Conservation (phyloP, 306 rosid genomes). For the Medicago arabica region DNA sequence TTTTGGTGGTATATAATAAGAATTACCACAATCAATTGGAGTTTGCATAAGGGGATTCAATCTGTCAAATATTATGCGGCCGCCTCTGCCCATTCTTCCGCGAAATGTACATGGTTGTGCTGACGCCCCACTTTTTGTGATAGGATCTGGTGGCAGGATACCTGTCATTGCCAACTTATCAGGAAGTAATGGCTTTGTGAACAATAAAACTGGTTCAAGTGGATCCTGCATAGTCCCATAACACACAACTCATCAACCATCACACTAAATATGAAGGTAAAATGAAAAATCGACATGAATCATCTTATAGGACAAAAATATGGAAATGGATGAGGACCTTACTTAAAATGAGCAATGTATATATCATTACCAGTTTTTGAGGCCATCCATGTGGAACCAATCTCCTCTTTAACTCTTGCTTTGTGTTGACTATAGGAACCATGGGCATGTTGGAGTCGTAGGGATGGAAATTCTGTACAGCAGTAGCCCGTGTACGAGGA, state of each 20-base stretch:
- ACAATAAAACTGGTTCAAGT: constrained; percentile 85
- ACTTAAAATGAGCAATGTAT: background rate
- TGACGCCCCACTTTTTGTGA: constrained; percentile 59
- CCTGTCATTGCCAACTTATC: constrained; percentile 91
- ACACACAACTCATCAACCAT: constrained; percentile 36
- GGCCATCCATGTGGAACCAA: constrained; percentile 87
- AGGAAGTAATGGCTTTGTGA: constrained; percentile 85
- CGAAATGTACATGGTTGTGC: constrained; percentile 63
- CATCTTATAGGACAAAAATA: background rate
- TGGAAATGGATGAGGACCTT: background rate
- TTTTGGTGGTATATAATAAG: constrained; percentile 81
- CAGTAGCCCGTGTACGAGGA: constrained; percentile 59
- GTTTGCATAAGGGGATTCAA: constrained; percentile 92
- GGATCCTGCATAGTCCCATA: constrained; percentile 82
- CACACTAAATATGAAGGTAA: background rate
- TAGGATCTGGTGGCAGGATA: constrained; percentile 72
- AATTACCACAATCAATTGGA: constrained; percentile 78
- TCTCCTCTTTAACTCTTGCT: constrained; percentile 78
- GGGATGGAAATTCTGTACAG: constrained; percentile 52
- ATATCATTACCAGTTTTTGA: constrained; percentile 75
- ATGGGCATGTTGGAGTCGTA: constrained; percentile 57
- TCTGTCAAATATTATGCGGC: constrained; percentile 88
- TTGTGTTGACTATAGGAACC: constrained; percentile 63
- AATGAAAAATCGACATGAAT: constrained; percentile 10
- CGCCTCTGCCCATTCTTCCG: constrained; percentile 96